Conservation (phyloP, 169 alveolate species). For the Besnoitia besnoiti region DNA sequence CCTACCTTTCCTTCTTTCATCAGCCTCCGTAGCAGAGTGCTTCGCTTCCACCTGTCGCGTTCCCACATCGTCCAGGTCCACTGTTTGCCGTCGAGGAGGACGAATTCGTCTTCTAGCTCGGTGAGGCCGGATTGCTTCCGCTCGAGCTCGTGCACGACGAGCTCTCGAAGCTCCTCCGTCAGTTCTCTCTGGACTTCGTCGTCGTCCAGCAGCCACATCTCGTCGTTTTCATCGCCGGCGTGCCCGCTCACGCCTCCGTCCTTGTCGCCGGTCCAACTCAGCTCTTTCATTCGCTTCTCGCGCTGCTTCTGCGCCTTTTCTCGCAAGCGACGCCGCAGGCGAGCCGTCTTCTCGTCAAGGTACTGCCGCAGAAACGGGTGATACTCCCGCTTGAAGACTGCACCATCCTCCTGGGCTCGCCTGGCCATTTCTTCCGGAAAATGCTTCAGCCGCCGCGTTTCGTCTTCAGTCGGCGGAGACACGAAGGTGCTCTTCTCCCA, state of each 20-base stretch:
- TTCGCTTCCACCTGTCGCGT: neutral
- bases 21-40: neutral
- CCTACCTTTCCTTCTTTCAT: neutral
- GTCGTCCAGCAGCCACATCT: neutral
- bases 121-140: neutral
- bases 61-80: conserved; percentile 6
- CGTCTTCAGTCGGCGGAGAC: neutral
- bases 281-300: neutral
- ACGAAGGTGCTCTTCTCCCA: neutral
- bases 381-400: neutral
- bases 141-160: neutral
- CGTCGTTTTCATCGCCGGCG: neutral
- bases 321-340: neutral
- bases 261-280: neutral
- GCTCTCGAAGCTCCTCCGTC: neutral
- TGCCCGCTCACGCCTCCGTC: neutral
- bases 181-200: neutral
- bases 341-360: neutral
- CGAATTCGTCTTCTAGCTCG: neutral
- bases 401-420: neutral
- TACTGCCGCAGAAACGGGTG: neutral
- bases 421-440: neutral
- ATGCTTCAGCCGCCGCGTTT: neutral
- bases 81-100: neutral
- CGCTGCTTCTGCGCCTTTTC: neutral